phyloP scores from a whole-genome alignment of 208 protist species.

The Borovskyia barvae region DNA sequence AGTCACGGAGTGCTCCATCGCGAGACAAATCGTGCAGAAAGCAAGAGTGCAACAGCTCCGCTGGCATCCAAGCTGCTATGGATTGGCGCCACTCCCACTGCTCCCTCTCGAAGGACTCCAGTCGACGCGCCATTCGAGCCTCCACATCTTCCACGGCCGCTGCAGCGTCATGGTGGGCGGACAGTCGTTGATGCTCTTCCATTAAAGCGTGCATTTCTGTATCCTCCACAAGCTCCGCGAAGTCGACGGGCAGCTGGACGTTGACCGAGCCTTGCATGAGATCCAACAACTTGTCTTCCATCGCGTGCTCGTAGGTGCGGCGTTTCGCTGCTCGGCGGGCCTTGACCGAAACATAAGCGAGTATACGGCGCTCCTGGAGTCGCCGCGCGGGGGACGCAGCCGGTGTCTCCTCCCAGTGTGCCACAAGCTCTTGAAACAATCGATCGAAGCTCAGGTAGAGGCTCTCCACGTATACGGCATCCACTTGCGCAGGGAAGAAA shows the following conservation, averaged over 20 bases:
- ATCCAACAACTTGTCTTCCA: slow-evolving; percentile 39
- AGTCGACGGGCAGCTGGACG: slow-evolving; percentile 52
- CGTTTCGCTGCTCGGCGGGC: slow-evolving; percentile 25
- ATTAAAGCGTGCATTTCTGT: slow-evolving; percentile 30
- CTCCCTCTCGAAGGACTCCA: slow-evolving; percentile 34
- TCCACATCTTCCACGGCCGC: slow-evolving; percentile 16
- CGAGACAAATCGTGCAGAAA: slow-evolving; percentile 17
- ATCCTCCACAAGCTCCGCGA: slow-evolving; percentile 53
- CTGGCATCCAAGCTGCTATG: slow-evolving; percentile 14
- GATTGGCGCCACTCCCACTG: slow-evolving; percentile 37
- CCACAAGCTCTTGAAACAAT: slow-evolving; percentile 35
- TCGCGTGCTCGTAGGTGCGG: slow-evolving; percentile 29
- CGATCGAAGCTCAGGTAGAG: slow-evolving; percentile 47
- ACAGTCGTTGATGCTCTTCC: slow-evolving; percentile 20
- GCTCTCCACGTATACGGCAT: slow-evolving; percentile 48
- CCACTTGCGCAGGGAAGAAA: slow-evolving; percentile 48
- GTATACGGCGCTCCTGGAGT: slow-evolving; percentile 31
- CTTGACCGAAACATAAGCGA: slow-evolving; percentile 40
- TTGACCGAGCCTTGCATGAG: slow-evolving; percentile 38
- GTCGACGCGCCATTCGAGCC: slow-evolving; percentile 19
- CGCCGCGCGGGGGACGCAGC: slow-evolving; percentile 2
- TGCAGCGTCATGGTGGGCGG: slow-evolving; percentile 11
- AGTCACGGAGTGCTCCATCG: slow-evolving; percentile 27
- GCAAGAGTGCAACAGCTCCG: slow-evolving; percentile 21
- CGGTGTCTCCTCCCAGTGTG: slow-evolving; percentile 9